Conservation (phyloP, 306 rosid species). For the Trichosanthes cucumerina region DNA sequence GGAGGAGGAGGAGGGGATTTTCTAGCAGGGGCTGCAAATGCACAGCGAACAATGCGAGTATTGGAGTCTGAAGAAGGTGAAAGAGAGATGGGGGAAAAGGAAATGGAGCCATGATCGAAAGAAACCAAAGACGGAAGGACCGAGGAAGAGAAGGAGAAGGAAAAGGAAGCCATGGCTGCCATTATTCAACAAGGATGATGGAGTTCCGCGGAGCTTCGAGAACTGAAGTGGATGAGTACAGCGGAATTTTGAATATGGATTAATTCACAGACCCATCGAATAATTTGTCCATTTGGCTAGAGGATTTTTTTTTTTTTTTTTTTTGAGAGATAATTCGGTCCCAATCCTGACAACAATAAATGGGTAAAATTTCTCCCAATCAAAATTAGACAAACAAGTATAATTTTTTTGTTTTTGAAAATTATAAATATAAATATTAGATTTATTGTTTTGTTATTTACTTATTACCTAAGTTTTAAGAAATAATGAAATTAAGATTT, state of each 20-base stretch:
- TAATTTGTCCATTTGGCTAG: too few species aligned
- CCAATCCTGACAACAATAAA: too few species aligned
- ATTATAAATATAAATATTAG: too few species aligned
- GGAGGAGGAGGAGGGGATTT: slow-evolving; percentile 13
- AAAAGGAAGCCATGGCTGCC: slow-evolving; percentile 43
- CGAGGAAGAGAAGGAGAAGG: slow-evolving; percentile 62
- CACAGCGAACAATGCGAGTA: slow-evolving; percentile 24
- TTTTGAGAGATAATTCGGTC: too few species aligned
- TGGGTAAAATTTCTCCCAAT: too few species aligned
- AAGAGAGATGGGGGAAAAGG: not conserved
- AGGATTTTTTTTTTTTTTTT: not conserved
- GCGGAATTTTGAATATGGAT: not conserved
- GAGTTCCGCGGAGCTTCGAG: not conserved
- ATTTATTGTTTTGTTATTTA: too few species aligned
- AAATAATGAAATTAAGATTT: too few species aligned
- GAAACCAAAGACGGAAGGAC: slow-evolving; percentile 31
- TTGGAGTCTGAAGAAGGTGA: slow-evolving; percentile 22
- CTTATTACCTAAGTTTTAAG: too few species aligned
- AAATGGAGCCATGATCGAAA: slow-evolving; percentile 15
- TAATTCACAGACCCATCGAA: not conserved
- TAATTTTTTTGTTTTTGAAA: too few species aligned
- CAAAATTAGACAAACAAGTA: too few species aligned
- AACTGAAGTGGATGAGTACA: not conserved
- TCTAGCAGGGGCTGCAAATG: slow-evolving; percentile 40
- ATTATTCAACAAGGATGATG: not conserved